These are phyloP conservation scores for Spongispora temasekensis DNA, from an alignment of 1,284 basidiomycete genomes.

Conservation along the genomic window DNA sequence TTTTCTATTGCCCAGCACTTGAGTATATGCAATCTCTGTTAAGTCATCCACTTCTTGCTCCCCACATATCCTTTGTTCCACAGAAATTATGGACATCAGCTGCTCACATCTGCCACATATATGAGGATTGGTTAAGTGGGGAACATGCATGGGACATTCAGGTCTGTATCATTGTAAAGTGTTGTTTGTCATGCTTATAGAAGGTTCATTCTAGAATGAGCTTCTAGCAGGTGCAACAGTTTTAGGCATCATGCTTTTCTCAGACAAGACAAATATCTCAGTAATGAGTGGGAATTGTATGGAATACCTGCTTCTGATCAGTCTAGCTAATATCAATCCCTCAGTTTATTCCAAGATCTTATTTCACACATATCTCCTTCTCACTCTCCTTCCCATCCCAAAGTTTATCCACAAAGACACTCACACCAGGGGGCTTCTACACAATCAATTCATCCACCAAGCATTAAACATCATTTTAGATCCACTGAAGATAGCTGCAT, in stretches of 20 bases:
- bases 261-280: not conserved
- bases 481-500: not conserved
- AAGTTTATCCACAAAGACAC: not conserved
- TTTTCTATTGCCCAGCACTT: conserved; percentile 3
- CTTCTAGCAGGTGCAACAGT: not conserved
- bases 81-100: conserved; percentile 3
- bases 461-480: not conserved
- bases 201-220: not conserved
- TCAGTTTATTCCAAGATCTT: not conserved
- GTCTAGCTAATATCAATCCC: not conserved
- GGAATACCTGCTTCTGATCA: not conserved
- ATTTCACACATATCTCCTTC: not conserved
- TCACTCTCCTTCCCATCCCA: not conserved
- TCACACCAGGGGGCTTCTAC: not conserved
- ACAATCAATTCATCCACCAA: not conserved
- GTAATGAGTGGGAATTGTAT: not conserved
- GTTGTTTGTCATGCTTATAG: not conserved
- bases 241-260: not conserved
- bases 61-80: conserved; percentile 2
- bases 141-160: not conserved
- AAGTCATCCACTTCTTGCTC: not conserved
- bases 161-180: not conserved
- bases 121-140: conserved; percentile 13
- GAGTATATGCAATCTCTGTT: conserved; percentile 5
- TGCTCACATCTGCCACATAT: conserved; percentile 3